Conservation (phyloP, 2,329 filamentous ascomycete species). For the Penicillium sp. region DNA sequence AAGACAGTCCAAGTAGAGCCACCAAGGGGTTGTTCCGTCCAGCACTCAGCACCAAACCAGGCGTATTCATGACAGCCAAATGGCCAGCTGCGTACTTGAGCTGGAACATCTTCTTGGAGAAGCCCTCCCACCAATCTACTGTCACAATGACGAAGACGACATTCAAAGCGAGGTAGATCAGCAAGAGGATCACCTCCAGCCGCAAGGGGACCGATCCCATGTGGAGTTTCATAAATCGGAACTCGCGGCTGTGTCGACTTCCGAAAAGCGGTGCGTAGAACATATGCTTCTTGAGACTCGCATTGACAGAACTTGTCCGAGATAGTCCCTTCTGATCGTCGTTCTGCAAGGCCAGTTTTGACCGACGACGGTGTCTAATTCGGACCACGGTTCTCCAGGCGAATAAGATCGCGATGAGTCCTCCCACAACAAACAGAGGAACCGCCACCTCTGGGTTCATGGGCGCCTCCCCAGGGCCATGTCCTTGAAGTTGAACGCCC, state of each 20-base stretch:
- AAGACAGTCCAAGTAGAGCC: constrained; percentile 72
- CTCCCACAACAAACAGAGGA: constrained; percentile 30
- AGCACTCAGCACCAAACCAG: constrained; percentile 80
- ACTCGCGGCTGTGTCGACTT: constrained; percentile 70
- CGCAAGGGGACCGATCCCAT: constrained; percentile 72
- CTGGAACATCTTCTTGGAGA: constrained; percentile 31
- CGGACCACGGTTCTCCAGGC: constrained; percentile 22
- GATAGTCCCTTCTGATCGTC: constrained; percentile 24
- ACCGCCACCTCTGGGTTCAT: constrained; percentile 35
- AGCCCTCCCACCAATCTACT: constrained; percentile 34
- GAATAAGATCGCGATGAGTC: constrained; percentile 24
- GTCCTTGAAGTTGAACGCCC: constrained; percentile 31
- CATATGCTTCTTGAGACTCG: constrained; percentile 40
- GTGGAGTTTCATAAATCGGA: constrained; percentile 63
- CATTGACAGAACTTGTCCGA: constrained; percentile 11
- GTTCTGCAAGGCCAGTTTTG: constrained; percentile 15
- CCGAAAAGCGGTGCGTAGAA: constrained; percentile 64
- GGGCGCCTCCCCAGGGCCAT: constrained; percentile 26
- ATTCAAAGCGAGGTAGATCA: constrained; percentile 66
- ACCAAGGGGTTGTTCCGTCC: constrained; percentile 91
- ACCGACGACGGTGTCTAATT: constrained; percentile 25
- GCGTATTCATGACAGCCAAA: constrained; percentile 79
- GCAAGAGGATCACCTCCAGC: constrained; percentile 67
- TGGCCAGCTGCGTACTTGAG: constrained; percentile 80
- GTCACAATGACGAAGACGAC: constrained; percentile 62